A percentile compares a stretch with the other conserved stretches of the same genome.
These are phyloP conservation scores for Seiridium cupressi DNA, from an alignment of 2,329 filamentous ascomycete genomes.

Conservation along the genomic window DNA sequence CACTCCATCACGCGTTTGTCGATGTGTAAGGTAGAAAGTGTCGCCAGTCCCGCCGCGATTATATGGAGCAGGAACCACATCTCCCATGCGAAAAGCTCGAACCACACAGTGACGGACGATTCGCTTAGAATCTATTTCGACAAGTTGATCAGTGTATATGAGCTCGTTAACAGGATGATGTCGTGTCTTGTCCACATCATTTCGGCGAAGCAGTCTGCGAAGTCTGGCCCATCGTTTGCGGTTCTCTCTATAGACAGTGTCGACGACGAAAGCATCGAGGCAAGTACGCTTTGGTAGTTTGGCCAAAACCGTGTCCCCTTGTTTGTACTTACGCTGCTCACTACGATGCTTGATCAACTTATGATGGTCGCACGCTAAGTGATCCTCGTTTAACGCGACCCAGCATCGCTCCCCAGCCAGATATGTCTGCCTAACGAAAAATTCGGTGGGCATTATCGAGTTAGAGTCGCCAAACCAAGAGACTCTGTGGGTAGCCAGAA, in stretches of 20 bases:
- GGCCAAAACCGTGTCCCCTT: conserved; percentile 61
- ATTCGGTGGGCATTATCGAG: conserved; percentile 34
- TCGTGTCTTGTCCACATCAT: conserved; percentile 29
- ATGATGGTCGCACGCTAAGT: conserved; percentile 48
- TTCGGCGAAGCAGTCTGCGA: conserved; percentile 51
- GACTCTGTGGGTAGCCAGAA: conserved; percentile 57
- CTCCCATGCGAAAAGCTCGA: conserved; percentile 45
- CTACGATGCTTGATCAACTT: conserved; percentile 10
- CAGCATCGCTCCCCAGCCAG: conserved; percentile 59
- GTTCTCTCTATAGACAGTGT: conserved; percentile 29
- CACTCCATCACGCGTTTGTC: neutral
- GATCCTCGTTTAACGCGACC: conserved; percentile 50
- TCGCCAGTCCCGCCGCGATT: conserved; percentile 63
- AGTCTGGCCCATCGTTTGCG: conserved; percentile 36
- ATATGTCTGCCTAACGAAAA: conserved; percentile 73
- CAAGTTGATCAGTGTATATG: conserved; percentile 26
- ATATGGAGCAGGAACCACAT: conserved; percentile 61
- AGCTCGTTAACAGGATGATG: conserved; percentile 50
- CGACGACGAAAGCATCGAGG: conserved; percentile 62
- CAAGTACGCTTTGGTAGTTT: conserved; percentile 24
- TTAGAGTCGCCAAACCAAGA: conserved; percentile 50
- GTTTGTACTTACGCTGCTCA: conserved; percentile 29
- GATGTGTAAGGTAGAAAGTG: conserved; percentile 60
- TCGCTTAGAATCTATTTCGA: conserved; percentile 29
- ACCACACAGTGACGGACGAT: conserved; percentile 61